These are phyloP conservation scores for Omphalea diandra DNA, from an alignment of 441 rosid genomes.

Conservation along the genomic window DNA sequence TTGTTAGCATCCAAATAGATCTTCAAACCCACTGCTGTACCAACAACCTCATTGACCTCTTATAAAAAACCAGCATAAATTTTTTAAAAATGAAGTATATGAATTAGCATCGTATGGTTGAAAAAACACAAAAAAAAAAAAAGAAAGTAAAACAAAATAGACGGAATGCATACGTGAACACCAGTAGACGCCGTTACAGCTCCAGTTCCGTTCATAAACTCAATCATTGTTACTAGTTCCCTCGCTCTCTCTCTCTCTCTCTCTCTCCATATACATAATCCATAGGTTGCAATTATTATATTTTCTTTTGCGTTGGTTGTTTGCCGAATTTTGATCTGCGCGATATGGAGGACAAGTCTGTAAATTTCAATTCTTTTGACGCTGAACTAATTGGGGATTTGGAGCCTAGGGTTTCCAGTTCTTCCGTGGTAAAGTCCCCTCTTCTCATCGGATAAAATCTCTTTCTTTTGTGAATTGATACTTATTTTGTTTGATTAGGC, in stretches of 20 bases:
- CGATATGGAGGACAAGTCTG: conserved; percentile 29
- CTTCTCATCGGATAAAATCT: background rate
- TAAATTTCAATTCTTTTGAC: background rate
- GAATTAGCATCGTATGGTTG: too few relatives aligned
- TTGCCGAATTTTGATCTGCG: conserved; percentile 8
- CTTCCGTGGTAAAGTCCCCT: conserved; percentile 8
- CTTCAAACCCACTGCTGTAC: too few relatives aligned
- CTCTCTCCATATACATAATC: background rate
- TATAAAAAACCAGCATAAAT: too few relatives aligned
- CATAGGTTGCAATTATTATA: too few relatives aligned
- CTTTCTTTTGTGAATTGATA: background rate
- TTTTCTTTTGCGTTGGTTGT: background rate
- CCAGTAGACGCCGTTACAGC: background rate
- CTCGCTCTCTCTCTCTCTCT: background rate
- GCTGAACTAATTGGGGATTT: conserved; percentile 18
- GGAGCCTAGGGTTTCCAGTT: conserved; percentile 29
- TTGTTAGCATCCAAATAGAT: too few relatives aligned
- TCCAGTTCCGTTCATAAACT: background rate
- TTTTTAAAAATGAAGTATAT: too few relatives aligned
- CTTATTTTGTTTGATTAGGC: background rate
- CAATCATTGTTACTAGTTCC: background rate
- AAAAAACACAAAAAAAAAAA: background rate
- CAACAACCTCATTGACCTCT: too few relatives aligned
- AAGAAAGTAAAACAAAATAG: background rate
- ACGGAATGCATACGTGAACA: background rate